Base-by-base conservation (phyloP, 208 protist species). In the Trypanosomatidae sp. region DNA sequence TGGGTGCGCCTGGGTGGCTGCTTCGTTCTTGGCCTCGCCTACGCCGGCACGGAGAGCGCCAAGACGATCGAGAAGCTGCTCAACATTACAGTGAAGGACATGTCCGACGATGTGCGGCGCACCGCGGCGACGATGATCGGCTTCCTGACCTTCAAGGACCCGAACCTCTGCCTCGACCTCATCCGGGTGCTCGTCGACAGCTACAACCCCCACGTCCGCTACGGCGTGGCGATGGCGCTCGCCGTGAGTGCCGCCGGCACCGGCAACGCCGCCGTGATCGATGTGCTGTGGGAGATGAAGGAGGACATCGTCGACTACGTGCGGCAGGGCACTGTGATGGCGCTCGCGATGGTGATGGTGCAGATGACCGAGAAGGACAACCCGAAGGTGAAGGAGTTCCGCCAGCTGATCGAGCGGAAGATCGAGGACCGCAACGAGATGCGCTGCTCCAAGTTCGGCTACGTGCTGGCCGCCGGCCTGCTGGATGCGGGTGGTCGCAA, bases 171-270 rank as follows among this genome's bases (percentile, higher is more conserved):
- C 80, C 69, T 97, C 6, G 90, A 96, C 50, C 79, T 98, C 43
- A 84, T 86, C 12, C 83, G 84, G 60, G 83, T 95, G 30, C 88
- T 96, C 25, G 81, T 95, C 30, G 98, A 99, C 77, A 97, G 88
- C 81, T 99, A 99, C 91, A 99, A 99, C 79, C 97, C 99, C 44
- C 98, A 99, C 82, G 98, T 99, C 19, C 92, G 99, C 65, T 99
- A 99, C 82, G 97, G 97, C 59, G 97, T 99, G 17, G 94, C 98
- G 12, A 87, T 99, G 76, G 99, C 99, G 39, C 87, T 99, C 8
- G 99, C 98, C 52, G 95, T 99, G 44, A 79, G 97, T 4, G 99
- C 93, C 64, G 98, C 99, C n/a, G 99, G 98, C 62, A 99, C 97
- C 28, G 98, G 91, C 46, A 73, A 91, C 58, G 71, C 86, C 47